phyloP scores from a whole-genome alignment of 805 yeast species.

The Torulaspora gathmanii region DNA sequence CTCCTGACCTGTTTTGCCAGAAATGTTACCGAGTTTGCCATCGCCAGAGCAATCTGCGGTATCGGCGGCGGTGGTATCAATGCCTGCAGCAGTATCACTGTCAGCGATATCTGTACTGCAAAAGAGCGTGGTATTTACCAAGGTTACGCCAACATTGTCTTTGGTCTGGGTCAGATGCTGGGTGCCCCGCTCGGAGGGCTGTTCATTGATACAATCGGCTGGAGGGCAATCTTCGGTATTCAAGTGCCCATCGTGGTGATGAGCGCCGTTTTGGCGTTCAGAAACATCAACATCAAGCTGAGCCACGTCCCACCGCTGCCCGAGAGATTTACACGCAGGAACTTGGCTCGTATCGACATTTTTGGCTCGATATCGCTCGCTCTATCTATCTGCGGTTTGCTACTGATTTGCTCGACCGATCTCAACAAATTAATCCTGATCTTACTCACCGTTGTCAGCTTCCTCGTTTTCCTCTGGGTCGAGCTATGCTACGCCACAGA shows the following conservation, averaged over 20 bases:
- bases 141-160: slow-evolving; percentile 74
- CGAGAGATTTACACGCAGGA: slow-evolving; percentile 42
- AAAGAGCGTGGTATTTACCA: slow-evolving; percentile 77
- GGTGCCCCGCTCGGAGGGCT: slow-evolving; percentile 67
- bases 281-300: slow-evolving; percentile 39
- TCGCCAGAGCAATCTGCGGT: slow-evolving; percentile 72
- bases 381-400: slow-evolving; percentile 42
- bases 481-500: slow-evolving; percentile 39
- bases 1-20: slow-evolving; percentile 39
- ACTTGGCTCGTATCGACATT: slow-evolving; percentile 59
- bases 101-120: slow-evolving; percentile 70
- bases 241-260: slow-evolving; percentile 46
- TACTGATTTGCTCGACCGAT: slow-evolving; percentile 47
- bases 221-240: slow-evolving; percentile 54
- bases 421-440: slow-evolving; percentile 40
- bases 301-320: slow-evolving; percentile 48
- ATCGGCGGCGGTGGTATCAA: slow-evolving; percentile 90
- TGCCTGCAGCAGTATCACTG: slow-evolving; percentile 66
- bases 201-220: slow-evolving; percentile 54
- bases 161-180: slow-evolving; percentile 65
- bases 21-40: slow-evolving; percentile 37
- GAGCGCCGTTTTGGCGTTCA: slow-evolving; percentile 38
- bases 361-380: slow-evolving; percentile 64
- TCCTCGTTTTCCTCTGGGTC: slow-evolving; percentile 35
- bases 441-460: slow-evolving; percentile 33